Base-by-base conservation (phyloP, 2,329 filamentous ascomycete species). In the Aspergillus caelatus region DNA sequence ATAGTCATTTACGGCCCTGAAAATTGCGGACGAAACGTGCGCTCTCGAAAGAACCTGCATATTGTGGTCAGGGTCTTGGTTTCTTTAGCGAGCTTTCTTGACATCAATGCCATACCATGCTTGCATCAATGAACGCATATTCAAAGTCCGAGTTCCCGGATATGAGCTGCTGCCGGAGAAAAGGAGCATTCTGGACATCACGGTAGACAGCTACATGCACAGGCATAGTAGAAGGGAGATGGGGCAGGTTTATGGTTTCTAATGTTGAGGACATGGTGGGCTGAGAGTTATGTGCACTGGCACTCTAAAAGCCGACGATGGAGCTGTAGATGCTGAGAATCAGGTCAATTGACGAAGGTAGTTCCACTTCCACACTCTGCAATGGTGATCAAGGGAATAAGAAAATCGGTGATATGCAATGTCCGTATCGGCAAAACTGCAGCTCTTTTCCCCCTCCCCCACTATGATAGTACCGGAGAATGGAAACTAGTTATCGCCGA, bases 41-140 rank as follows among this genome's bases (percentile, higher is more conserved):
- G 84, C 80, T 36, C 89, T 84, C 1, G 92, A 93, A 28, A 93
- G 77, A 62, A 96, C 82, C 89, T 91, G 63, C 59, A 50, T 43
- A 30, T 65, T 5, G 64, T 52, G 28, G 28, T 64, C 55, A 64
- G 46, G 62, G 58, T n/a, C 16, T 43, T 10, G 14, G 1, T 12
- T 54, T 46, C 52, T 50, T 52, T 23, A 7, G n/a, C 32, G 21
- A 52, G n/a, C 12, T 43, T 23, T n/a, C 39, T 48, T 21, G 14
- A n/a, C 21, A 36, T 28, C n/a, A n/a, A 28, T 39, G 14, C 43
- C 84, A 65, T 83, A 94, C 90, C 76, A 91, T 87, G 53, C 87
- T 88, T 23, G 93, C 93, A 79, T 99, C 94, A 54, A 99, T 86
- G 69, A 99, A 91, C 39, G 94, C 93, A 82, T 98, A 98, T 78